Percentiles rank a stretch among this genome's conserved stretches.
Conservation (phyloP, 1,284 basidiomycete genomes). For the Fomitopsis palustris region DNA sequence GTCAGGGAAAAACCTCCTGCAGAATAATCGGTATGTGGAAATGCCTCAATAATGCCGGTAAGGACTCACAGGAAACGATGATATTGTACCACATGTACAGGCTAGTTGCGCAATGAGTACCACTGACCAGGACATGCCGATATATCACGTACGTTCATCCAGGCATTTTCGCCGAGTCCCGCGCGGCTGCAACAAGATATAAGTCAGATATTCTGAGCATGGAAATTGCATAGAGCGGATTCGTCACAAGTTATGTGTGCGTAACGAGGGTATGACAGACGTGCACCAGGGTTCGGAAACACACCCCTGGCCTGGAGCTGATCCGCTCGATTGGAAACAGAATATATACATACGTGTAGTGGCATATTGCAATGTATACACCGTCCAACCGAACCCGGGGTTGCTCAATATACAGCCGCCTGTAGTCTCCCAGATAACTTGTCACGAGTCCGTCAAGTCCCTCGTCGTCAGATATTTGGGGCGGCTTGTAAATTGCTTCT, state of each 20-base stretch:
- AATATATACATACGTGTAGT: conserved; percentile 62
- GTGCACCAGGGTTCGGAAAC: not conserved
- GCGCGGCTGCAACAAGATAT: conserved; percentile 51
- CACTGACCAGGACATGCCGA: too few relatives aligned
- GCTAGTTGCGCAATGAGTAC: not conserved
- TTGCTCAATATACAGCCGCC: conserved; percentile 76
- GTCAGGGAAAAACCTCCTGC: conserved; percentile 84
- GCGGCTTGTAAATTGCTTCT: conserved; percentile 61
- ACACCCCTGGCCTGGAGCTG: conserved; percentile 3
- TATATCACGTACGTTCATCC: conserved; percentile 70
- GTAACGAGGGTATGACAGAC: not conserved
- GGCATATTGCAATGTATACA: conserved; percentile 87
- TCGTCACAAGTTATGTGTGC: not conserved
- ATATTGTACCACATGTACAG: conserved; percentile 69
- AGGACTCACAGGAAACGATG: conserved; percentile 73
- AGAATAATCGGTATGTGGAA: not conserved
- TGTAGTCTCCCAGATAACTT: conserved; percentile 59
- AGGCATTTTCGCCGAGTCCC: conserved; percentile 76
- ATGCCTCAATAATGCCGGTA: not conserved
- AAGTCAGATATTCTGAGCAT: not conserved
- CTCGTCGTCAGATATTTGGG: conserved; percentile 57
- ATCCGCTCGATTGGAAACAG: conserved; percentile 4
- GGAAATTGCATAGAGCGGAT: conserved; percentile 3
- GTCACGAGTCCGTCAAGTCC: conserved; percentile 46
- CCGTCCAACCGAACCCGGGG: conserved; percentile 83